phyloP scores from a whole-genome alignment of 2,329 filamentous ascomycete species.

The Monilinia fructicola region DNA sequence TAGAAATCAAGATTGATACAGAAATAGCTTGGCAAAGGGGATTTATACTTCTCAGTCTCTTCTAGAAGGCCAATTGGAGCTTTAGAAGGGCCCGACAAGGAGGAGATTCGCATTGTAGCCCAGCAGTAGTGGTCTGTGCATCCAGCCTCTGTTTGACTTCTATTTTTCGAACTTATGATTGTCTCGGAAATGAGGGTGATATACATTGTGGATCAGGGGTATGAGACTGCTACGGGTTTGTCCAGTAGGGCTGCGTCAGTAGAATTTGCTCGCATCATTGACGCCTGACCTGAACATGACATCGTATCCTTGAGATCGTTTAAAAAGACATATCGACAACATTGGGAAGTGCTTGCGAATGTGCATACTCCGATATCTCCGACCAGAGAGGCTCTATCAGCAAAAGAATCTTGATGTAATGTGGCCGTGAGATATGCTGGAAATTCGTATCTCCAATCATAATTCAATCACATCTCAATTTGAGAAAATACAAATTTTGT shows the following conservation, averaged over 20 bases:
- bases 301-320: conserved; percentile 14
- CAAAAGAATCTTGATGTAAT: neutral
- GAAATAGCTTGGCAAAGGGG: neutral
- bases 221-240: conserved; percentile 12
- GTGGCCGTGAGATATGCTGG: neutral
- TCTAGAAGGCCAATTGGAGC: conserved; percentile 10
- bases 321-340: neutral
- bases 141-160: conserved; percentile 3
- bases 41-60: conserved; percentile 3
- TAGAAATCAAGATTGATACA: neutral
- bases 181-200: conserved; percentile 1
- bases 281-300: conserved; percentile 6
- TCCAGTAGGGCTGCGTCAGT: conserved; percentile 16
- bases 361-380: neutral
- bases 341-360: conserved; percentile 18
- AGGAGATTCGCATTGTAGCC: neutral
- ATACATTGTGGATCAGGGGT: neutral
- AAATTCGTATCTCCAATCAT: neutral
- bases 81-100: neutral
- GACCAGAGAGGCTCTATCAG: neutral
- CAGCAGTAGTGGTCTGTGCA: conserved; percentile 19
- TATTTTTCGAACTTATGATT: conserved; percentile 13
- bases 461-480: neutral
- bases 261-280: conserved; percentile 1
- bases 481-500: neutral